These are phyloP conservation scores for Aspergillus bridgeri DNA, from an alignment of 495 filamentous ascomycete species.

Conservation along the genomic window DNA sequence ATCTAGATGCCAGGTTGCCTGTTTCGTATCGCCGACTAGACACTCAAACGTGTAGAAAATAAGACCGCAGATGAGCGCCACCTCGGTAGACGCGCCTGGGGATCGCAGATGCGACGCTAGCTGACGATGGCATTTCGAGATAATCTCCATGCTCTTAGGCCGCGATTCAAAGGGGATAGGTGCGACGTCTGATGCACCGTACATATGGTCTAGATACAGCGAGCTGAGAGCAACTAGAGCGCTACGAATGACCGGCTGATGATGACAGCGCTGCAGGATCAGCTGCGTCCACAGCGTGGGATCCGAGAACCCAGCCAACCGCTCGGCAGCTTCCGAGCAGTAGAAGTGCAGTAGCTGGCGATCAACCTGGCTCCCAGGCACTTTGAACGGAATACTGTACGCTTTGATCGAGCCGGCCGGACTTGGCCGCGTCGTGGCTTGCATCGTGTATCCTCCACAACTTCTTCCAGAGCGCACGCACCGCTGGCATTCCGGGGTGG, in stretches of 20 bases:
- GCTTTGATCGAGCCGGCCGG: constrained; percentile 10
- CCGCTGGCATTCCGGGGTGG: constrained; percentile 32
- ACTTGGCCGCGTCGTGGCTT: neutral
- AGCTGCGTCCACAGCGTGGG: constrained; percentile 37
- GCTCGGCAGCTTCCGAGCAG: constrained; percentile 24
- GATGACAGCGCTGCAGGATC: constrained; percentile 35
- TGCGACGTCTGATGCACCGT: neutral
- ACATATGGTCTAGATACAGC: constrained; percentile 14
- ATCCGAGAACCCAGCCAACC: constrained; percentile 39
- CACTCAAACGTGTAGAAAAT: constrained; percentile 32
- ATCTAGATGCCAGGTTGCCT: constrained; percentile 28
- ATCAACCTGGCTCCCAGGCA: constrained; percentile 32
- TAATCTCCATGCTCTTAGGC: constrained; percentile 11
- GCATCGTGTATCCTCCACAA: constrained; percentile 33
- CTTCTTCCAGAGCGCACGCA: constrained; percentile 33
- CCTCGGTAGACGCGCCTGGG: constrained; percentile 17
- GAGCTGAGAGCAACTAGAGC: constrained; percentile 38
- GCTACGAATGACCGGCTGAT: constrained; percentile 38
- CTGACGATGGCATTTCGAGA: constrained; percentile 23
- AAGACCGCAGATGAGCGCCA: constrained; percentile 29
- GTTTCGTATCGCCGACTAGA: constrained; percentile 20
- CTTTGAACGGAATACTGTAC: constrained; percentile 34
- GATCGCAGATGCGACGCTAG: constrained; percentile 17
- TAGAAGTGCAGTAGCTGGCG: constrained; percentile 39
- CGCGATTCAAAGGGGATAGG: neutral